These are phyloP conservation scores for Cladobotryum mycophilum DNA, from an alignment of 2,329 filamentous ascomycete species.

Conservation along the genomic window DNA sequence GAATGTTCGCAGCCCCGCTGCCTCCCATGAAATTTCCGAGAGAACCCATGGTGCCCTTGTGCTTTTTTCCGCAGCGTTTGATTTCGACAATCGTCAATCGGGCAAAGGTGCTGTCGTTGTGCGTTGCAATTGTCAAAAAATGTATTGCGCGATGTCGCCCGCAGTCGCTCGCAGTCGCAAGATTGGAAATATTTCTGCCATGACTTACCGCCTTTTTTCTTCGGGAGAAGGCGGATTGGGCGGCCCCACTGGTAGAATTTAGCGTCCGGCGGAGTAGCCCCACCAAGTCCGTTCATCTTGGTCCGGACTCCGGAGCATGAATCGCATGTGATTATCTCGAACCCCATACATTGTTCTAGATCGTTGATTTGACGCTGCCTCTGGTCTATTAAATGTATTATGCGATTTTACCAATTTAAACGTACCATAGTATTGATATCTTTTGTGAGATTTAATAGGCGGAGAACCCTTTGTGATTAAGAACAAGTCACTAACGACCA, in stretches of 20 bases:
- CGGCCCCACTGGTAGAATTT: conserved; percentile 19
- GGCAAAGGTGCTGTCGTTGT: background rate
- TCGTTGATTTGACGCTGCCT: too few relatives aligned
- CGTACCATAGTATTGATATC: too few relatives aligned
- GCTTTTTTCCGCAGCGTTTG: background rate
- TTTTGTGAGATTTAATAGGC: too few relatives aligned
- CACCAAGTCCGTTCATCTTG: too few relatives aligned
- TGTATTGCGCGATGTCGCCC: background rate
- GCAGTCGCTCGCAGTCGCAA: background rate
- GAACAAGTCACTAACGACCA: too few relatives aligned
- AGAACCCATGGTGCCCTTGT: background rate
- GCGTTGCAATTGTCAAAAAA: too few relatives aligned
- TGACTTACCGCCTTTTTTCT: conserved; percentile 25
- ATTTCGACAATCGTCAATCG: background rate
- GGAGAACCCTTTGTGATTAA: too few relatives aligned
- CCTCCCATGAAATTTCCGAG: conserved; percentile 36
- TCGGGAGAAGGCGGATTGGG: background rate
- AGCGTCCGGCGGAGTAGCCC: background rate
- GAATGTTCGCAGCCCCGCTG: conserved; percentile 18
- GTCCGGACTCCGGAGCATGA: too few relatives aligned
- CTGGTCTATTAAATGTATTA: too few relatives aligned
- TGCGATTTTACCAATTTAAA: too few relatives aligned
- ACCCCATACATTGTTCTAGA: too few relatives aligned
- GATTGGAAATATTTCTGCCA: conserved; percentile 34
- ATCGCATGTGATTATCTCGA: too few relatives aligned